phyloP scores from a whole-genome alignment of 352 stramenopile species.

The Phytophthora niederhauseri region DNA sequence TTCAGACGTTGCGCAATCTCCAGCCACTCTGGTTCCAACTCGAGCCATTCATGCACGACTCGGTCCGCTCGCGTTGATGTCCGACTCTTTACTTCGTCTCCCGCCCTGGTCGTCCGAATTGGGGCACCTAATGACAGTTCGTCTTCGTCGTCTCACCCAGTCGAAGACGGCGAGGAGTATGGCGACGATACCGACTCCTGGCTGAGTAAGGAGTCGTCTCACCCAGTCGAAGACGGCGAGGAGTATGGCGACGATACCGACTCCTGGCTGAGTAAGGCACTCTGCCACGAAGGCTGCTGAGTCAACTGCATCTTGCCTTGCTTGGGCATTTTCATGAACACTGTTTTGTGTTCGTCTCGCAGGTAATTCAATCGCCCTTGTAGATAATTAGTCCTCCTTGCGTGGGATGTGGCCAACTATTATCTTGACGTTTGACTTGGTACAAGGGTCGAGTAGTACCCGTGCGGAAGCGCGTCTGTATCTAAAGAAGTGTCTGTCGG shows the following conservation, averaged over 20 bases:
- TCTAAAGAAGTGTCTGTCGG: neutral
- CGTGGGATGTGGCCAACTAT: constrained; percentile 5
- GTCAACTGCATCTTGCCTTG: neutral
- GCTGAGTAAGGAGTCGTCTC: constrained; percentile 11
- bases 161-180: constrained; percentile 1
- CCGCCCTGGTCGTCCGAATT: constrained; percentile 3
- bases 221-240: constrained; percentile 4
- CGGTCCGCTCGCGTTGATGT: constrained; percentile 7
- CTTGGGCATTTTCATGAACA: neutral
- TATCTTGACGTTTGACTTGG: constrained; percentile 1
- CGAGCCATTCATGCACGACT: constrained; percentile 1
- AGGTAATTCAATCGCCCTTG: neutral
- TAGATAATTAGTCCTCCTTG: neutral
- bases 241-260: neutral
- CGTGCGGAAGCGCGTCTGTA: constrained; percentile 8
- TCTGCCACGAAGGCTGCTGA: neutral
- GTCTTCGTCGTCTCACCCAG: constrained; percentile 14
- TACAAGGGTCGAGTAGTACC: constrained; percentile 7
- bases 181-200: constrained; percentile 1
- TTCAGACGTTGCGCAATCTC: constrained; percentile 1
- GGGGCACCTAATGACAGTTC: constrained; percentile 5
- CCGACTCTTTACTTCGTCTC: constrained; percentile 8
- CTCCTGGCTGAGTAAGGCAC: neutral
- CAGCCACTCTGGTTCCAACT: constrained; percentile 5
- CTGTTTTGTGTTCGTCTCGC: neutral